Conservation (phyloP, 129 eudicot species). For the Flaveria sonorensis region DNA sequence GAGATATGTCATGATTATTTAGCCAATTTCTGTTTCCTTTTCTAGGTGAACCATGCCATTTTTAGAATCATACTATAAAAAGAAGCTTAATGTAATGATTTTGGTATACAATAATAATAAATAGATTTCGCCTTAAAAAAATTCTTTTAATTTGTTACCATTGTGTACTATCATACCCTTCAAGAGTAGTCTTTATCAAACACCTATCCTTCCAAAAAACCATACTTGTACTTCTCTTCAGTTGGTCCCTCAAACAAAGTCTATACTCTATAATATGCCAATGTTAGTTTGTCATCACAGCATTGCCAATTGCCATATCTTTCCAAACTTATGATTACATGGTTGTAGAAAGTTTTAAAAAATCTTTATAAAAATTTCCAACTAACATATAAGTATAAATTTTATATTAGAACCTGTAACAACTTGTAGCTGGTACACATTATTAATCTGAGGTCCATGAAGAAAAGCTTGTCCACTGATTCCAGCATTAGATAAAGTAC, state of each 20-base stretch:
- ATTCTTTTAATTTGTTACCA: no score
- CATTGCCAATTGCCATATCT: slow-evolving; percentile 17
- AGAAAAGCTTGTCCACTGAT: slow-evolving; percentile 92
- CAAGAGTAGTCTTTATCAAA: slow-evolving; percentile 27
- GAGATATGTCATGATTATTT: no score
- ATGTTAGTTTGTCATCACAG: slow-evolving; percentile 39
- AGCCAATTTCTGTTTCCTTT: not conserved
- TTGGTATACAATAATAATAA: no score
- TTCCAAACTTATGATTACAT: slow-evolving; percentile 20
- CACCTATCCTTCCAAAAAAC: no score
- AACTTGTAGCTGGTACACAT: slow-evolving; percentile 81
- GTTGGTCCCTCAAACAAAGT: slow-evolving; percentile 18
- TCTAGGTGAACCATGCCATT: no score
- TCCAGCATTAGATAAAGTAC: slow-evolving; percentile 94
- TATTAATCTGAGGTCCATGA: slow-evolving; percentile 95
- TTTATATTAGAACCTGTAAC: slow-evolving; percentile 73
- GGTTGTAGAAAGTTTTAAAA: slow-evolving; percentile 8
- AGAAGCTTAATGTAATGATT: no score
- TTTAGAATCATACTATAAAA: no score
- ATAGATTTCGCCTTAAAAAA: no score
- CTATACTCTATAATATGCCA: slow-evolving; percentile 27
- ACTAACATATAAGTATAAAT: slow-evolving; percentile 8
- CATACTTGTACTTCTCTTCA: slow-evolving; percentile 34
- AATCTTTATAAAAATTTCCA: slow-evolving; percentile 1
- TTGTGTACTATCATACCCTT: slow-evolving; percentile 31